A percentile compares a stretch with the other conserved stretches of the same genome.
Evolutionary conservation across 176 grass and related monocot genomes (phyloP).

Genomic region (Lolium multiflorum): DNA sequence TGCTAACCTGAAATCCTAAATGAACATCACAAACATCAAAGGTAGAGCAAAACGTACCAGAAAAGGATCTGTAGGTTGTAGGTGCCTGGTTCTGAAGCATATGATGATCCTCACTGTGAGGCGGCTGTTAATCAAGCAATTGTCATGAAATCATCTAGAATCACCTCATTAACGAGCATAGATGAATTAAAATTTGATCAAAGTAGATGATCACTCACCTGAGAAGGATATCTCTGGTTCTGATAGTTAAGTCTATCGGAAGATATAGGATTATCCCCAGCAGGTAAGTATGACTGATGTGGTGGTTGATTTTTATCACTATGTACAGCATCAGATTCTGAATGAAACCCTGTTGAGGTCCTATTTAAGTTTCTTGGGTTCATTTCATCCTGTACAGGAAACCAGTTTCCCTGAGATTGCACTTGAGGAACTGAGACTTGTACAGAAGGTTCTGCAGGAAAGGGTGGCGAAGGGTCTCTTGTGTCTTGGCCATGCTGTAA

Average conservation of each 20-base stretch:
- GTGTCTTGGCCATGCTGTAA: slow-evolving; percentile 95
- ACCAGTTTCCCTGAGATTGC: slow-evolving; percentile 61
- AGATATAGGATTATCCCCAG: slow-evolving; percentile 53
- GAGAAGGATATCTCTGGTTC: slow-evolving; percentile 64
- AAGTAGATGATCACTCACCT: slow-evolving; percentile 51
- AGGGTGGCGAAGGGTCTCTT: slow-evolving; percentile 57
- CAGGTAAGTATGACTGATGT: slow-evolving; percentile 50
- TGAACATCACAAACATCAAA: slow-evolving; percentile 38
- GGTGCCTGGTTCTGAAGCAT: slow-evolving; percentile 51
- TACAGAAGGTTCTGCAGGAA: slow-evolving; percentile 45
- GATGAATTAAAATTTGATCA: slow-evolving; percentile 1
- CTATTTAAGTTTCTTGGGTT: slow-evolving; percentile 51
- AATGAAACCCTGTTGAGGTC: slow-evolving; percentile 48
- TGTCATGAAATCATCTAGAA: slow-evolving; percentile 17
- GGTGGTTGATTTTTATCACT: slow-evolving; percentile 54
- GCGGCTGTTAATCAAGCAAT: slow-evolving; percentile 52
- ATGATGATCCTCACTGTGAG: slow-evolving; percentile 57
- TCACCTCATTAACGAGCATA: slow-evolving; percentile 19
- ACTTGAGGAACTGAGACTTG: slow-evolving; percentile 61
- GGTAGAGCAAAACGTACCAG: slow-evolving; percentile 60
- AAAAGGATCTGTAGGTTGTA: slow-evolving; percentile 58
- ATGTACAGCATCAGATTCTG: slow-evolving; percentile 48
- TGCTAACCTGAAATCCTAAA: slow-evolving; percentile 17
- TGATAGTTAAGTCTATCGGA: slow-evolving; percentile 58
- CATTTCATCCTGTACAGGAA: slow-evolving; percentile 56